Evolutionary conservation across 768 basidiomycete genomes (phyloP).

Genomic region (Baorangia bicolor): DNA sequence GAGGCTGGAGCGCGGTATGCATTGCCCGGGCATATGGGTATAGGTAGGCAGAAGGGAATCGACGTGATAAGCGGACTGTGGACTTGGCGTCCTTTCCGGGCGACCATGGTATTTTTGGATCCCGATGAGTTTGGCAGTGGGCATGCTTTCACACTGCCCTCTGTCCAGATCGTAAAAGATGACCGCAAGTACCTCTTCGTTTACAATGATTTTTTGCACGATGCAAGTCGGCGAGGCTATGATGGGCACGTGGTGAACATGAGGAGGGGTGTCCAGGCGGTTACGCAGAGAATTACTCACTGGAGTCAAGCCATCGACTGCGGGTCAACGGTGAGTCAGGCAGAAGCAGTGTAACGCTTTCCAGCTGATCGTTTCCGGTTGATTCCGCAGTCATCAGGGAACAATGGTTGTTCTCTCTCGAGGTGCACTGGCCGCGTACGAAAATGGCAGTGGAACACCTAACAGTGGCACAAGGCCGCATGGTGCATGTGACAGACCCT

Average conservation of each 20-base stretch:
- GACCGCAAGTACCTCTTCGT: constrained; percentile 60
- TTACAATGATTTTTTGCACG: constrained; percentile 69
- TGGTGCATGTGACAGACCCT: constrained; percentile 53
- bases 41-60: constrained; percentile 32
- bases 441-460: constrained; percentile 65
- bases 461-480: constrained; percentile 52
- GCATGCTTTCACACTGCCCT: constrained; percentile 46
- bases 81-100: constrained; percentile 30
- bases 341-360: constrained; percentile 53
- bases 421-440: constrained; percentile 47
- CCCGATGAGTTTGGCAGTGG: constrained; percentile 59
- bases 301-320: constrained; percentile 68
- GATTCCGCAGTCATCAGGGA: constrained; percentile 43
- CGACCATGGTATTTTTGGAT: constrained; percentile 43
- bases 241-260: constrained; percentile 32
- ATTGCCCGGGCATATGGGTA: constrained; percentile 34
- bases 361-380: constrained; percentile 43
- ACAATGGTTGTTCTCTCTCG: constrained; percentile 50
- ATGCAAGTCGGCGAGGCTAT: constrained; percentile 54
- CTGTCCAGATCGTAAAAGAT: constrained; percentile 71
- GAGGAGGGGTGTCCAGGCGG: constrained; percentile 14
- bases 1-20: constrained; percentile 35
- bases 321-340: constrained; percentile 66
- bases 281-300: constrained; percentile 42
- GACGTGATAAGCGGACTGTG: constrained; percentile 29